Evolutionary conservation across 2,329 filamentous ascomycete genomes (phyloP), one percentile per base, ranked within the genome.

Genomic region (Fusarium sp.): DNA sequence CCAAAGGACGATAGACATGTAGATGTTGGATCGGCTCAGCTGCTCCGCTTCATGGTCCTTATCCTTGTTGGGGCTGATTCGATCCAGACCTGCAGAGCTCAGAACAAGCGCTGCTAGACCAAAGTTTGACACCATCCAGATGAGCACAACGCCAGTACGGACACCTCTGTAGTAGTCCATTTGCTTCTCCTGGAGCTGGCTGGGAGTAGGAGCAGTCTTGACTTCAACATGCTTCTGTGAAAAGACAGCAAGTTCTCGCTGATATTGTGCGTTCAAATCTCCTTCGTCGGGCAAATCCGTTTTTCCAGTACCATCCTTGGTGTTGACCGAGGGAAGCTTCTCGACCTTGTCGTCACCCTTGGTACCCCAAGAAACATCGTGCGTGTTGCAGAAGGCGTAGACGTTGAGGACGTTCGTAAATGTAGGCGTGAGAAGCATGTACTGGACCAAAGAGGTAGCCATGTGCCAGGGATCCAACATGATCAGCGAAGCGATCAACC

Each of bases 391-490:
- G 84, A 99, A 99, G 69, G 95, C 95, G 83, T 98, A 99, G 64
- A 99, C 96, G 86, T 98, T 99, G 78, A 99, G 91, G 66, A 98
- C 95, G 83, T 98, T 99, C 85, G 97, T 97, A 84, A 97, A 99
- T 1, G 95, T 97, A 1, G 96, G 96, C 1, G 95, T 97, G 65
- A 99, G 88, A 45, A 98, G 90, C 77, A 98, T 91, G 82, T 99
- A 99, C 88, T 98, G 96, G 54, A 95, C 82, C 82, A 98, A 94
- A 65, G 92, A 91, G n/a, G 96, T 98, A 82, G 97, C 88, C 95
- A 99, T 98, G 85, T 99, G 96, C 95, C 96, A 99, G 8, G 96
- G 96, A 81, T 99, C 96, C 82, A 98, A 91, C 91, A 98, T 98
- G 75, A 99, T 86, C 74, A 99, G 87, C 14, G 95, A 97, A 1